Evolutionary conservation across 129 eudicot genomes (phyloP).

Genomic region (Centaurea solstitialis): DNA sequence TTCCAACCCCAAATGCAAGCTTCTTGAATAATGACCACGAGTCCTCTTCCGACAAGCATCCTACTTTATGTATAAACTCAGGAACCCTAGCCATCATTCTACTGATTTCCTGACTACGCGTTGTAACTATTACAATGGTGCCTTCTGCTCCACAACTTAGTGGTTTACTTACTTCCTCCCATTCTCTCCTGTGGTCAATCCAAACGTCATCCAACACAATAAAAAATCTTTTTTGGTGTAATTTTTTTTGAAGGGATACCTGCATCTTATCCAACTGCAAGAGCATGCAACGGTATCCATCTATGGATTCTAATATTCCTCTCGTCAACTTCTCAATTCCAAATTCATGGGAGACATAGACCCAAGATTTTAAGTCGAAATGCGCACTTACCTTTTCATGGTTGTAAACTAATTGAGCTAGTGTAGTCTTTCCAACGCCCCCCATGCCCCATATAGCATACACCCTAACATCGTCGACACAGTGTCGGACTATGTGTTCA

Average conservation of each 20-base stretch:
- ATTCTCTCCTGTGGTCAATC: constrained; percentile 28
- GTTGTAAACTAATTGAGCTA: constrained; percentile 14
- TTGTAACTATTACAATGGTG: constrained; percentile 28
- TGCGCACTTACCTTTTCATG: not conserved
- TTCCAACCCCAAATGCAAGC: constrained; percentile 32
- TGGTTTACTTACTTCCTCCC: constrained; percentile 26
- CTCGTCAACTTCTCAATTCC: constrained; percentile 6
- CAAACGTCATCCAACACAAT: constrained; percentile 44
- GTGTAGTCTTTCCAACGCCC: constrained; percentile 17
- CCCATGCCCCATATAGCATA: constrained; percentile 18
- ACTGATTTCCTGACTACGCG: constrained; percentile 18
- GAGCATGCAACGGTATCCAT: not conserved
- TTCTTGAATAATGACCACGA: constrained; percentile 29
- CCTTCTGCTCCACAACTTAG: constrained; percentile 30
- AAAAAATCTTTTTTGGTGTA: constrained; percentile 28
- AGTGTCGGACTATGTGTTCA: not conserved
- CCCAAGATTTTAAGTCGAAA: constrained; percentile 11
- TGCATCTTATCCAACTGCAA: constrained; percentile 11
- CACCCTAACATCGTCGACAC: constrained; percentile 1
- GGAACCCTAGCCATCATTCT: constrained; percentile 21
- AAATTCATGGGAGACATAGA: constrained; percentile 7
- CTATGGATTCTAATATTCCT: constrained; percentile 2
- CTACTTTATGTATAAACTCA: constrained; percentile 17
- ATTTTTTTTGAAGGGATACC: not conserved
- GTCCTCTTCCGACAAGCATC: constrained; percentile 30